These are phyloP conservation scores for Lanmaoa pseudosensibilis DNA, from an alignment of 768 basidiomycete genomes.

Conservation along the genomic window DNA sequence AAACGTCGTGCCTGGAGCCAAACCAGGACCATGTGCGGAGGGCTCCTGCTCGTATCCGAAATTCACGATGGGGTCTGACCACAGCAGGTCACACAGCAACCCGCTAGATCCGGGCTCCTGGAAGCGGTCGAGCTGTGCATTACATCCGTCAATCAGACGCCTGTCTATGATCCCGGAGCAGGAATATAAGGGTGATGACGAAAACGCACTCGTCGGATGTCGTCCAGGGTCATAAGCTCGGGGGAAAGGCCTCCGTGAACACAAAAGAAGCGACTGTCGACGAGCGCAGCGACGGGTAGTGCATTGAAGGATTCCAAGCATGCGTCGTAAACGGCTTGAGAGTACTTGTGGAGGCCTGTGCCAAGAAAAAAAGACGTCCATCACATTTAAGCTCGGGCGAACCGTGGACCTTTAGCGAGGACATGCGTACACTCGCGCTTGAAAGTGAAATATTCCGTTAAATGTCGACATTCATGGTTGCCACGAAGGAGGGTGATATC, in stretches of 20 bases:
- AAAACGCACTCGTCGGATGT: slow-evolving; percentile 60
- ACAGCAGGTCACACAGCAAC: slow-evolving; percentile 90
- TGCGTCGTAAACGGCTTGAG: slow-evolving; percentile 76
- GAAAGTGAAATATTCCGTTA: slow-evolving; percentile 98
- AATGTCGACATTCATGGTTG: slow-evolving; percentile 95
- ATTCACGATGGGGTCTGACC: slow-evolving; percentile 91
- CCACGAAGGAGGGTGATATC: slow-evolving; percentile 85
- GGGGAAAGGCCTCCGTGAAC: slow-evolving; percentile 97
- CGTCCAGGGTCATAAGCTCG: slow-evolving; percentile 74
- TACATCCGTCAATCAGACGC: slow-evolving; percentile 7
- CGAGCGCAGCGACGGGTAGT: slow-evolving; percentile 85
- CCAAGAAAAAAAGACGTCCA: slow-evolving; percentile 8
- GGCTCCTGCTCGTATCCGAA: slow-evolving; percentile 81
- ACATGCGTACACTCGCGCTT: slow-evolving; percentile 83
- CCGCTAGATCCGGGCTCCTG: slow-evolving; percentile 92
- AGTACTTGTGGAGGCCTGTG: slow-evolving; percentile 30
- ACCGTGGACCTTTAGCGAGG: slow-evolving; percentile 2
- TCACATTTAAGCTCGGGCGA: slow-evolving; percentile 7
- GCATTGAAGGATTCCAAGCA: slow-evolving; percentile 89
- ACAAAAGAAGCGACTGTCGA: slow-evolving; percentile 95
- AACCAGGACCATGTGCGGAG: slow-evolving; percentile 45
- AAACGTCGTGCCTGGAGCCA: slow-evolving; percentile 61
- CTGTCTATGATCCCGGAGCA: not conserved
- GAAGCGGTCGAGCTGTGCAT: slow-evolving; percentile 81
- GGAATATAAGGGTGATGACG: not conserved